phyloP scores from a whole-genome alignment of 2,329 filamentous ascomycete species.

The Ophiostoma sp. region DNA sequence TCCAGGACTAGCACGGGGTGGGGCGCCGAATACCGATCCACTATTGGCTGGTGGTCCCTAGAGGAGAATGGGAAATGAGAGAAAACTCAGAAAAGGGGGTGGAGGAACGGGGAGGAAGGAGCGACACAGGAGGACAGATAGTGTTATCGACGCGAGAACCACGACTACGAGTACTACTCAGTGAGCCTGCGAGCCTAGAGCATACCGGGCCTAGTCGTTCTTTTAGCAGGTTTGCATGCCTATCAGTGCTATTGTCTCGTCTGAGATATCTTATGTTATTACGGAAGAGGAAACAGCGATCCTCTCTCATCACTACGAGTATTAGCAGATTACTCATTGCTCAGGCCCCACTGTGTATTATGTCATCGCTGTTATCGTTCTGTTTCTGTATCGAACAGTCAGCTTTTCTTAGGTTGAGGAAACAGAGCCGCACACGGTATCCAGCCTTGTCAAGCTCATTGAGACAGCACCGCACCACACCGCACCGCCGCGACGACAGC shows the following conservation, averaged over 20 bases:
- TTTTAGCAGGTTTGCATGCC: slow-evolving; percentile 15
- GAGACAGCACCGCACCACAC: neutral
- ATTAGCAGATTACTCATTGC: neutral
- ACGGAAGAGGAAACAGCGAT: slow-evolving; percentile 1
- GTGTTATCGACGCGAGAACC: slow-evolving; percentile 1
- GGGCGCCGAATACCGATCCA: slow-evolving; percentile 1
- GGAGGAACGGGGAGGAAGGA: slow-evolving; percentile 6
- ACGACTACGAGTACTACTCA: too few species aligned
- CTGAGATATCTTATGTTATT: neutral
- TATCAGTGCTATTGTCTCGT: slow-evolving; percentile 3
- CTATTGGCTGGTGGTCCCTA: slow-evolving; percentile 24
- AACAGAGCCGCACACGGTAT: neutral
- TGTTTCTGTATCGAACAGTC: neutral
- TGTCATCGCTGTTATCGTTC: neutral
- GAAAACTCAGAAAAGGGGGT: slow-evolving; percentile 21
- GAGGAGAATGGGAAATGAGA: slow-evolving; percentile 20
- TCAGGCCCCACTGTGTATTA: neutral
- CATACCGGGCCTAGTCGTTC: slow-evolving; percentile 22
- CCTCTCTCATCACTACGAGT: neutral
- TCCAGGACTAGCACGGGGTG: slow-evolving; percentile 12
- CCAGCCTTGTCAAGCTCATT: neutral
- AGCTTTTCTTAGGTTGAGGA: neutral
- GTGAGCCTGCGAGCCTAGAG: slow-evolving; percentile 17
- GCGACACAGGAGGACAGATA: neutral
- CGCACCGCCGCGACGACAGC: neutral